These are phyloP conservation scores for Laburnicola sp. DNA, from an alignment of 2,329 filamentous ascomycete genomes.

Conservation along the genomic window DNA sequence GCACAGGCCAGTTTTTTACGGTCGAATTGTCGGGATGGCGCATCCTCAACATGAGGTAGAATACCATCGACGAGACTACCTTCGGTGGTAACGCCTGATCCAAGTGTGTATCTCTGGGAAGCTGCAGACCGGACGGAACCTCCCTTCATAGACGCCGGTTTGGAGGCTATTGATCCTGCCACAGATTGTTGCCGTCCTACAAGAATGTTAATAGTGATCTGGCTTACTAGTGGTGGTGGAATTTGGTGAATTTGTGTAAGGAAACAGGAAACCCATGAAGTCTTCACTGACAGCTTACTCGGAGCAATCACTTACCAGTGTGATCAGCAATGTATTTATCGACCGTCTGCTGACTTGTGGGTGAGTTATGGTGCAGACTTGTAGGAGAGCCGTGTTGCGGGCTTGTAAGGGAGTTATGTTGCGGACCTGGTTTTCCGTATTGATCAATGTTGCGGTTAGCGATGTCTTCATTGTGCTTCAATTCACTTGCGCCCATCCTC, in stretches of 20 bases:
- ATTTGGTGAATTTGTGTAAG: too few species aligned
- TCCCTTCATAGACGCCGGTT: background rate
- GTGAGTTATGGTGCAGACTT: too few species aligned
- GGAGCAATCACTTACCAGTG: background rate
- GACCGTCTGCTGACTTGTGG: too few species aligned
- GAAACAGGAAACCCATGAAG: too few species aligned
- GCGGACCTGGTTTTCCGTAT: constrained; percentile 12
- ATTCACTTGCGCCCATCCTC: constrained; percentile 15
- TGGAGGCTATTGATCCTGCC: constrained; percentile 6
- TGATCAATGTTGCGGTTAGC: constrained; percentile 34
- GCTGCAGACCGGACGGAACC: constrained; percentile 7
- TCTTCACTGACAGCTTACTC: too few species aligned
- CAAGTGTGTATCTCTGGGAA: constrained; percentile 7
- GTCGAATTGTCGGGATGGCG: constrained; percentile 4
- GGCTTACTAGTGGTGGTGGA: too few species aligned
- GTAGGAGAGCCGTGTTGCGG: too few species aligned
- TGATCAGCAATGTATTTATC: too few species aligned
- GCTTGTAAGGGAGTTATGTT: constrained; percentile 6
- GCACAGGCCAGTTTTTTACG: constrained; percentile 11
- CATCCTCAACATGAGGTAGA: constrained; percentile 7
- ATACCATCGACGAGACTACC: constrained; percentile 16
- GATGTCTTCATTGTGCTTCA: constrained; percentile 59
- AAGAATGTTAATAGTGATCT: background rate
- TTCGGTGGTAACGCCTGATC: constrained; percentile 10
- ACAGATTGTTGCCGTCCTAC: constrained; percentile 1